Percentiles rank a stretch among this genome's conserved stretches.
Conservation (phyloP, 208 protist species). For the Endotrypanum monterogeii region DNA sequence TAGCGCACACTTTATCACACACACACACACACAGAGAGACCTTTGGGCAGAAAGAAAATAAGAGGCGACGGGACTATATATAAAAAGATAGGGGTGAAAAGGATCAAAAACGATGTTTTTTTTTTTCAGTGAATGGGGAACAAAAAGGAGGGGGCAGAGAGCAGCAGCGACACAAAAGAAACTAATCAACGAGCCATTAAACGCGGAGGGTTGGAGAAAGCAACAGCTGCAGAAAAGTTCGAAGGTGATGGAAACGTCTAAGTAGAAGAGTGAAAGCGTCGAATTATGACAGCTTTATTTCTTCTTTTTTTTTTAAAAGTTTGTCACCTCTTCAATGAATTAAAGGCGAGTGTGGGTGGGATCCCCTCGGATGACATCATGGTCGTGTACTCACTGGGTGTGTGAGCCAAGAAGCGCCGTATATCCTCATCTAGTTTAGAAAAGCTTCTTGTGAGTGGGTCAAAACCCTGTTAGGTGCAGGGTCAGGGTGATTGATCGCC, state of each 20-base stretch:
- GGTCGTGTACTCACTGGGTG: not conserved
- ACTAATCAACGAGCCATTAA: not conserved
- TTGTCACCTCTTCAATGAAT: not conserved
- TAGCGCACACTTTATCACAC: not conserved
- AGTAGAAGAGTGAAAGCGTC: not conserved
- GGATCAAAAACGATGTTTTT: too few species aligned
- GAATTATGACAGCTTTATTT: not conserved
- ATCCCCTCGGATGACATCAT: not conserved
- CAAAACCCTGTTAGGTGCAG: not conserved
- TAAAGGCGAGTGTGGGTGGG: not conserved
- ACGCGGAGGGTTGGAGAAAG: not conserved
- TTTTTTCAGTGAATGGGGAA: too few species aligned
- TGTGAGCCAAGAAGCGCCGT: not conserved
- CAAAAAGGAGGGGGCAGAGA: too few species aligned
- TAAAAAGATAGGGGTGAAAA: not conserved
- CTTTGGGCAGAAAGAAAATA: not conserved
- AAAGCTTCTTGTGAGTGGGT: not conserved
- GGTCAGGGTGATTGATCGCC: not conserved
- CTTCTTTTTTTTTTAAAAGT: not conserved
- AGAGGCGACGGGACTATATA: not conserved
- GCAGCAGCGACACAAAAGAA: too few species aligned
- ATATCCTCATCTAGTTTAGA: not conserved
- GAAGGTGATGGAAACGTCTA: not conserved
- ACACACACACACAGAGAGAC: too few species aligned
- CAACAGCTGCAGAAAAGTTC: not conserved